Evolutionary conservation across 768 basidiomycete genomes (phyloP), one percentile per base, ranked within the genome.

Genomic region (Boletus patriciae): DNA sequence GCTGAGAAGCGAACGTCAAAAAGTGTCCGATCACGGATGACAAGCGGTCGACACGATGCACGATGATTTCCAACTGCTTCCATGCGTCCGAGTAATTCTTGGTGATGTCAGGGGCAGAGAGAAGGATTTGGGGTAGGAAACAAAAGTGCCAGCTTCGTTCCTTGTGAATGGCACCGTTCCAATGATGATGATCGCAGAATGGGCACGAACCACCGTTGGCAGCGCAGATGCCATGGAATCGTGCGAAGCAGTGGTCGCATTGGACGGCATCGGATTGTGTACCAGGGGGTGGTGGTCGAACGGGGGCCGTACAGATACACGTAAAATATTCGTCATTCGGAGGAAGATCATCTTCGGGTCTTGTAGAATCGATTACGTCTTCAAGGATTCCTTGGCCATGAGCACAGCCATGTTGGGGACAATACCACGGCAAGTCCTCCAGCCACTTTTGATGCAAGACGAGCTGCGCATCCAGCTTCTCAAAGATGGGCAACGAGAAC

Each of bases 151-250:
- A 94, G 62, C 79, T 88, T 46, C 92, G 85, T 60, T 88, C 82
- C 70, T 92, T 92, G 68, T 84, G 83, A 50, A 93, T 86, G 4
- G 87, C 82, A 19, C 91, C 91, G 62, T 93, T 91, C 91, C 91
- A 93, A 66, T 94, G 92, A 59, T 92, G 88, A 63, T 92, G 90
- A 61, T 94, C 91, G 62, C 91, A 94, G 76, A 94, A 94, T 0
- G 91, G 91, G 67, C 91, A 94, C 6, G 91, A 94, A 36, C 91
- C 92, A n/a, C 91, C 91, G 60, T 88, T 90, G 62, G 86, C 86
- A 12, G 90, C 91, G 63, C 91, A 93, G 47, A 85, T 80, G 6
- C 90, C 90, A 58, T 94, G 91, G 73, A 94, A 94, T 47, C 90
- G 78, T 46, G 91, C 92, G 68, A 82, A 90, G 60, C 91, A 94